Conservation (phyloP, 2,329 filamentous ascomycete genomes). For the Chaetomiaceae sp. region DNA sequence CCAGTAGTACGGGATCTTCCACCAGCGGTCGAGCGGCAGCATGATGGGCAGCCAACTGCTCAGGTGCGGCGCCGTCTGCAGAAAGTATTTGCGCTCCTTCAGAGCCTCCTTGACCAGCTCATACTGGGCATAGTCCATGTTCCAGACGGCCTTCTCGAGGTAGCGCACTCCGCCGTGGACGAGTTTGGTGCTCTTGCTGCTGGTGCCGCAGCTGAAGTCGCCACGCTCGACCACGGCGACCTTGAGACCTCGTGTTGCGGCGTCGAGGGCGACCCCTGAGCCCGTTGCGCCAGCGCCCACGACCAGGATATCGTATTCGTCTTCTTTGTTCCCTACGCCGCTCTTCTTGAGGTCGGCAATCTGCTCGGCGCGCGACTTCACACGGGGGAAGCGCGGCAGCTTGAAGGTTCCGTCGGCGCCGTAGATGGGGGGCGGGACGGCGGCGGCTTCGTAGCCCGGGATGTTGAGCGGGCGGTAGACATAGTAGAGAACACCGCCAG, state of each 20-base stretch:
- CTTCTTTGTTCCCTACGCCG: conserved; percentile 31
- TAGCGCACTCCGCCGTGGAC: conserved; percentile 83
- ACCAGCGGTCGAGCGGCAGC: conserved; percentile 77
- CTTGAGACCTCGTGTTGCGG: conserved; percentile 70
- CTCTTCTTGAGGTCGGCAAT: conserved; percentile 54
- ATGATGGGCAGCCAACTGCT: conserved; percentile 79
- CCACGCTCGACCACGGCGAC: conserved; percentile 79
- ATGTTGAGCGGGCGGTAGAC: conserved; percentile 66
- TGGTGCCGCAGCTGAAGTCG: conserved; percentile 77
- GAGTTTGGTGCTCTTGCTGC: conserved; percentile 82
- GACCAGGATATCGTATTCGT: conserved; percentile 70
- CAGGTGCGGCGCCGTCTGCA: conserved; percentile 77
- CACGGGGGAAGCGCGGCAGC: conserved; percentile 60
- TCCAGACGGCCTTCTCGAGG: conserved; percentile 81
- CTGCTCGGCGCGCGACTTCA: conserved; percentile 60
- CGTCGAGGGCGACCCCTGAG: conserved; percentile 75
- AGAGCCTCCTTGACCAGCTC: conserved; percentile 76
- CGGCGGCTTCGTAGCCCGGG: conserved; percentile 62
- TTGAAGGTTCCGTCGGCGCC: conserved; percentile 63
- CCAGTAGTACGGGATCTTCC: conserved; percentile 74
- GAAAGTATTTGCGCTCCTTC: conserved; percentile 75
- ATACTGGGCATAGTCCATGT: conserved; percentile 79
- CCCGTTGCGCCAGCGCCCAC: conserved; percentile 78
- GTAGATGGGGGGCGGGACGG: conserved; percentile 65
- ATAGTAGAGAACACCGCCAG: conserved; percentile 44